A percentile compares a stretch with the other conserved stretches of the same genome.
Evolutionary conservation across 2,329 filamentous ascomycete genomes (phyloP).

Genomic region (Monilinia vaccinii-corymbosi): DNA sequence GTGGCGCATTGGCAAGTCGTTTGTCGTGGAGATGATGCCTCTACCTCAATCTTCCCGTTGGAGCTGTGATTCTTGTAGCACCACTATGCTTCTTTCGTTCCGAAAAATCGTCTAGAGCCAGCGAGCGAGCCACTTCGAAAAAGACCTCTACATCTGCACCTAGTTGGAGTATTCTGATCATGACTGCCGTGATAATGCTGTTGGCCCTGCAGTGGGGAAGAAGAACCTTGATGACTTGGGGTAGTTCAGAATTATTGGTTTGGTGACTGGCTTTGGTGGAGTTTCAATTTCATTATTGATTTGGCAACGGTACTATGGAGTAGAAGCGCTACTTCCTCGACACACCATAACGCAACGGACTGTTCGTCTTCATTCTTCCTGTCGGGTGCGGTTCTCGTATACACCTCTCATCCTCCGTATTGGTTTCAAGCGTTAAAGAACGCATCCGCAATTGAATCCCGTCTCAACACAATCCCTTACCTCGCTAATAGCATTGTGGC

Average conservation of each 20-base stretch:
- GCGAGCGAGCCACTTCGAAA: not conserved
- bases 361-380: conserved; percentile 18
- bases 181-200: conserved; percentile 31
- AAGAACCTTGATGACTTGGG: conserved; percentile 20
- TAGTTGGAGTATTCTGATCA: conserved; percentile 36
- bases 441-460: conserved; percentile 13
- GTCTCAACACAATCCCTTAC: conserved; percentile 20
- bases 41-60: conserved; percentile 47
- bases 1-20: not conserved
- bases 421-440: conserved; percentile 23
- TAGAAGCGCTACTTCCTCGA: not conserved
- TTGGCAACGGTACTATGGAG: not conserved
- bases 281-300: conserved; percentile 4
- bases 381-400: conserved; percentile 10
- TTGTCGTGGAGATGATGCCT: conserved; percentile 26
- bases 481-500: conserved; percentile 22
- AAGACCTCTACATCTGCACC: conserved; percentile 34
- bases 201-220: conserved; percentile 37
- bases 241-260: conserved; percentile 24
- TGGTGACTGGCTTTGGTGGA: conserved; percentile 24
- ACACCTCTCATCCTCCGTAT: conserved; percentile 27
- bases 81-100: not conserved
- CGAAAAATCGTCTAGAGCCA: not conserved
- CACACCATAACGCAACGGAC: conserved; percentile 10
- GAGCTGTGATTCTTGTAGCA: conserved; percentile 19